These are phyloP conservation scores for Venturia pyrina DNA, from an alignment of 2,329 filamentous ascomycete genomes.

Conservation along the genomic window DNA sequence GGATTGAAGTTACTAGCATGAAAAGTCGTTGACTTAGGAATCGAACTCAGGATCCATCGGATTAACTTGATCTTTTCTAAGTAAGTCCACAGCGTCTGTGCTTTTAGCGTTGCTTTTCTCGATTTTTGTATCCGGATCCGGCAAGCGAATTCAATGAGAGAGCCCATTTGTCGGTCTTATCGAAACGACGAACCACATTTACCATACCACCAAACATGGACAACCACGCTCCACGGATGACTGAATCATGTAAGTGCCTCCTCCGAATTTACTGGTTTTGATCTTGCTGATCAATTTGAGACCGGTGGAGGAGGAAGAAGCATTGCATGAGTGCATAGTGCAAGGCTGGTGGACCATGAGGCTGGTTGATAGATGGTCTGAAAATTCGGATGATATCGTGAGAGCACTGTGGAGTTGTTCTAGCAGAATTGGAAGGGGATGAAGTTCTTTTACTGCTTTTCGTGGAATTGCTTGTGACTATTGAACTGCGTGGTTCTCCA, in stretches of 20 bases:
- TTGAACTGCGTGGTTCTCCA: not conserved
- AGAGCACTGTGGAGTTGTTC: not conserved
- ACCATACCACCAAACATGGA: not conserved
- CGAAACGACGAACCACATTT: not conserved
- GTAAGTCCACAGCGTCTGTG: not conserved
- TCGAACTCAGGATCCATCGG: not conserved
- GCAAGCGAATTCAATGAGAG: not conserved
- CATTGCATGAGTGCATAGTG: not conserved
- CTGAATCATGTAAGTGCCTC: not conserved
- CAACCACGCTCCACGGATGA: not conserved
- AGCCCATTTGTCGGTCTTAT: not conserved
- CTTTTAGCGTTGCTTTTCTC: not conserved
- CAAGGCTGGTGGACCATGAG: not conserved
- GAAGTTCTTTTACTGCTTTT: not conserved
- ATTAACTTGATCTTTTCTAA: not conserved
- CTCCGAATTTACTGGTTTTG: not conserved
- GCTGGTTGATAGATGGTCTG: not conserved
- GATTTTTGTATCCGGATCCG: not conserved
- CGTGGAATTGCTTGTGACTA: not conserved
- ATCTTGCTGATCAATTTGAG: not conserved
- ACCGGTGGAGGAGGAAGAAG: not conserved
- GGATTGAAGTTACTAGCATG: constrained; percentile 28
- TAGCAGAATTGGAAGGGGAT: not conserved
- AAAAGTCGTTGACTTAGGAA: constrained; percentile 9
- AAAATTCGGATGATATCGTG: not conserved